These are phyloP conservation scores for Scedosporium minutisporum DNA, from an alignment of 2,329 filamentous ascomycete genomes.

Conservation along the genomic window DNA sequence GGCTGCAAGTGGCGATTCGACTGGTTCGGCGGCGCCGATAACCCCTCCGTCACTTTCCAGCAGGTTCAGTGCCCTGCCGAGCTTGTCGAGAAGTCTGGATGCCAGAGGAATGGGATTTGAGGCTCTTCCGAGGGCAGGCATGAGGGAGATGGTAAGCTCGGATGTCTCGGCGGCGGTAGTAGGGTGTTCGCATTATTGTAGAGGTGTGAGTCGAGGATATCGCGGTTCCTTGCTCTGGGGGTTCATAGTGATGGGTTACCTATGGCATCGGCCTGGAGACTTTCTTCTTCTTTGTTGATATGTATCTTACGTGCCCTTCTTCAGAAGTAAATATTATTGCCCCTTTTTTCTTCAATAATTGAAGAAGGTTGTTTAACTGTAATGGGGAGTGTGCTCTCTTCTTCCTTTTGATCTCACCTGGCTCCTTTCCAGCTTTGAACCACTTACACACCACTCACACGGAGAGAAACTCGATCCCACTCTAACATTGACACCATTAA, in stretches of 20 bases:
- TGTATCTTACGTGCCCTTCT: neutral
- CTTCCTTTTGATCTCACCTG: too few species aligned
- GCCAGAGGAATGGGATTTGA: conserved; percentile 10
- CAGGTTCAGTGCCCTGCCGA: conserved; percentile 45
- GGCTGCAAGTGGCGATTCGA: conserved; percentile 57
- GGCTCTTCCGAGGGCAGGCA: neutral
- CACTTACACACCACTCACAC: too few species aligned
- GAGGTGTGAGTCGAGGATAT: neutral
- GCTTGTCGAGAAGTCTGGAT: conserved; percentile 31
- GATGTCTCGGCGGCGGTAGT: too few species aligned
- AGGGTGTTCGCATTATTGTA: neutral
- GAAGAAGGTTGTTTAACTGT: neutral
- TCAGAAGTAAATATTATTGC: neutral
- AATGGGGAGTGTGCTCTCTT: neutral
- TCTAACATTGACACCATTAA: neutral
- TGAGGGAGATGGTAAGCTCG: neutral
- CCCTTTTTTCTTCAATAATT: too few species aligned
- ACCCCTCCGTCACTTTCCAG: conserved; percentile 44
- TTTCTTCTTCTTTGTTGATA: neutral
- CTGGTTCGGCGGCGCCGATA: conserved; percentile 51
- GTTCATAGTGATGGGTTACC: neutral
- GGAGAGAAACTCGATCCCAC: too few species aligned
- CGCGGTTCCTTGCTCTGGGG: neutral
- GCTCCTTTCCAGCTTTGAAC: neutral
- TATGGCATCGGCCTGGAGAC: neutral